Evolutionary conservation across 2,329 filamentous ascomycete species (phyloP).

Genomic region (Paecilomyces sp.): DNA sequence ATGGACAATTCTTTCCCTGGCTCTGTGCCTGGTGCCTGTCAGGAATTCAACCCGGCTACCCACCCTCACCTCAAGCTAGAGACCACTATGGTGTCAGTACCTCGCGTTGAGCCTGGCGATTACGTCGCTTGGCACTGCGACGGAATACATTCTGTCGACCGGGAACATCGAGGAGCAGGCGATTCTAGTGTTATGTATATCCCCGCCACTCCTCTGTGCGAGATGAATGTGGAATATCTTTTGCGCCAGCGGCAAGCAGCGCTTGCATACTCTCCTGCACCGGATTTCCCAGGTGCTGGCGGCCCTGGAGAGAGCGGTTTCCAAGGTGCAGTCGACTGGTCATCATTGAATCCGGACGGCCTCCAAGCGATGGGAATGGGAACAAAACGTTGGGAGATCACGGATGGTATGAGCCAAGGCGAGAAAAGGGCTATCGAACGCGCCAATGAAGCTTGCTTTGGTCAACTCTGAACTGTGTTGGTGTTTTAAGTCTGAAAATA

Average conservation of each 20-base stretch:
- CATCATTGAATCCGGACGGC: constrained; percentile 38
- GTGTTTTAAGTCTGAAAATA: neutral
- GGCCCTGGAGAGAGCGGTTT: constrained; percentile 36
- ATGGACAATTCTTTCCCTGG: constrained; percentile 55
- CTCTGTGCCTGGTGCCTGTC: constrained; percentile 59
- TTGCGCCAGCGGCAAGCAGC: constrained; percentile 65
- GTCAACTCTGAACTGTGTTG: neutral
- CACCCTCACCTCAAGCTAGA: constrained; percentile 66
- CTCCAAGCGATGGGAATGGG: constrained; percentile 50
- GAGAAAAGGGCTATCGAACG: constrained; percentile 45
- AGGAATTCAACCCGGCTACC: constrained; percentile 57
- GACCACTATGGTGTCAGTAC: constrained; percentile 65
- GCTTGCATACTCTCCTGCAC: constrained; percentile 57
- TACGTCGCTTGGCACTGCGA: constrained; percentile 78
- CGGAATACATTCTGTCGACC: constrained; percentile 75
- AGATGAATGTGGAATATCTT: constrained; percentile 65
- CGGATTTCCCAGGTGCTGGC: constrained; percentile 60
- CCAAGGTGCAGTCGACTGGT: constrained; percentile 31
- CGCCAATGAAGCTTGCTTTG: constrained; percentile 51
- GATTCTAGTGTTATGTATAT: constrained; percentile 89
- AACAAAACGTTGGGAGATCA: constrained; percentile 42
- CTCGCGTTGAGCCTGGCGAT: constrained; percentile 62
- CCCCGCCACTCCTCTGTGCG: constrained; percentile 74
- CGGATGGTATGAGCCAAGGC: constrained; percentile 40
- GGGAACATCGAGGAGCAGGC: constrained; percentile 59